Percentiles rank a stretch among this genome's conserved stretches.
Conservation (phyloP, 73 alveolate genomes). For the Effrenium voratum region DNA sequence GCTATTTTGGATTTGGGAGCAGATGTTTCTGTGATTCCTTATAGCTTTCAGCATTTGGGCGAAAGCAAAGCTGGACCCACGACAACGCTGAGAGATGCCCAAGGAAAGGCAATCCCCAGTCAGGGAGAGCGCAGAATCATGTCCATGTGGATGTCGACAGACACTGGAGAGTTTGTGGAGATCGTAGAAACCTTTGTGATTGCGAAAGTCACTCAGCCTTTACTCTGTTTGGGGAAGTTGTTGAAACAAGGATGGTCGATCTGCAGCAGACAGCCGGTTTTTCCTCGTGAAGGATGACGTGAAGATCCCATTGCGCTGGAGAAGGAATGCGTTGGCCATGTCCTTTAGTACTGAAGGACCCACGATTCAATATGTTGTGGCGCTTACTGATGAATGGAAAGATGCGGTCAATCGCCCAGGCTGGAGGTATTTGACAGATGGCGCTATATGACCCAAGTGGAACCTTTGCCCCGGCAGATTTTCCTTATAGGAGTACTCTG, state of each 20-base stretch:
- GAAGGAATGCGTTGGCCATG: background rate
- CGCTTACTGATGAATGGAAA: background rate
- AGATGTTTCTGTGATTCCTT: background rate
- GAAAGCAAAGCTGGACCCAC: background rate
- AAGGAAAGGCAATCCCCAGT: background rate
- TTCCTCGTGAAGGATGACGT: background rate
- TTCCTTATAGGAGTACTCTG: background rate
- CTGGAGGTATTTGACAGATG: background rate
- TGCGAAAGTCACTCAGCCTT: background rate
- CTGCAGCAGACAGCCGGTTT: background rate
- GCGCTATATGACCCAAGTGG: background rate
- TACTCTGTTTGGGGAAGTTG: background rate
- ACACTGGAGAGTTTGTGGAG: background rate
- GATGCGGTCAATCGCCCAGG: background rate
- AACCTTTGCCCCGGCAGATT: background rate
- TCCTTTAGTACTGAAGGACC: background rate
- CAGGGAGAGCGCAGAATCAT: background rate
- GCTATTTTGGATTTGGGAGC: conserved; percentile 8
- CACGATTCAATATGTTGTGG: background rate
- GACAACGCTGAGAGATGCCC: background rate
- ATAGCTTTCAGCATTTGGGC: background rate
- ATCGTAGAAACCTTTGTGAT: background rate
- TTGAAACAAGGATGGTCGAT: background rate
- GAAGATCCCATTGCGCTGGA: background rate
- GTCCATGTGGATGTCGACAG: background rate